Evolutionary conservation across 345 rosid species (phyloP).

Genomic region (Corymbia maculata): DNA sequence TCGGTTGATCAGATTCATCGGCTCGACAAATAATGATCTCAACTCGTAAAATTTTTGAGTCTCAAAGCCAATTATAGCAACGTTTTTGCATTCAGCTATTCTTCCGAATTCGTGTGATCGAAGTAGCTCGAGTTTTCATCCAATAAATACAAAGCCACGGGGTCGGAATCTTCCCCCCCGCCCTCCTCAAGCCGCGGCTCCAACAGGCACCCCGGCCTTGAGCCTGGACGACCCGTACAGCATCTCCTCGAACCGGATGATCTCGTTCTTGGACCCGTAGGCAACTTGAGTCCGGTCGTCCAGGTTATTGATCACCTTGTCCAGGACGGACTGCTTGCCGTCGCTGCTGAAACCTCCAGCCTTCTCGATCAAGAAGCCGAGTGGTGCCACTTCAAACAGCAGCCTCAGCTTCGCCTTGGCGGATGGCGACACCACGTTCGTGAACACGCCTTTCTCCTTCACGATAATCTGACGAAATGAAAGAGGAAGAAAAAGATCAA

Average conservation of each 20-base stretch:
- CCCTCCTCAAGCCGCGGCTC: constrained; percentile 39
- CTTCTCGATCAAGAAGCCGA: constrained; percentile 70
- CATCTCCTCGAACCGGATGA: constrained; percentile 83
- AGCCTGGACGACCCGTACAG: constrained; percentile 84
- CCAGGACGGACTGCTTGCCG: constrained; percentile 69
- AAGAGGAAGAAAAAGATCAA: not conserved
- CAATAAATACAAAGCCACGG: not conserved
- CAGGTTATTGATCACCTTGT: constrained; percentile 51
- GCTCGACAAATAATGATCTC: not conserved
- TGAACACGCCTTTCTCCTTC: constrained; percentile 93
- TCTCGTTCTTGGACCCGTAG: constrained; percentile 89
- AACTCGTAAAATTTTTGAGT: not conserved
- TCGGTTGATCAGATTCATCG: not conserved
- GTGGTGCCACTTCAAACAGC: constrained; percentile 85
- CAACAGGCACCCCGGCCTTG: constrained; percentile 56
- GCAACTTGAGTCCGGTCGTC: constrained; percentile 99
- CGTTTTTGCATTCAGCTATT: not conserved
- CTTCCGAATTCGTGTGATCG: not conserved
- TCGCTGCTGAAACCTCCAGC: constrained; percentile 96
- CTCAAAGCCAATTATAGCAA: not conserved
- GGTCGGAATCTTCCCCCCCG: not conserved
- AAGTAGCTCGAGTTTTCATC: not conserved
- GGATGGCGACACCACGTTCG: constrained; percentile 78
- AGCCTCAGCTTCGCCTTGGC: constrained; percentile 95
- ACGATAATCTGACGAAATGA: constrained; percentile 53